phyloP scores from a whole-genome alignment of 164 flowering plant species.

The Malania oleifera region DNA sequence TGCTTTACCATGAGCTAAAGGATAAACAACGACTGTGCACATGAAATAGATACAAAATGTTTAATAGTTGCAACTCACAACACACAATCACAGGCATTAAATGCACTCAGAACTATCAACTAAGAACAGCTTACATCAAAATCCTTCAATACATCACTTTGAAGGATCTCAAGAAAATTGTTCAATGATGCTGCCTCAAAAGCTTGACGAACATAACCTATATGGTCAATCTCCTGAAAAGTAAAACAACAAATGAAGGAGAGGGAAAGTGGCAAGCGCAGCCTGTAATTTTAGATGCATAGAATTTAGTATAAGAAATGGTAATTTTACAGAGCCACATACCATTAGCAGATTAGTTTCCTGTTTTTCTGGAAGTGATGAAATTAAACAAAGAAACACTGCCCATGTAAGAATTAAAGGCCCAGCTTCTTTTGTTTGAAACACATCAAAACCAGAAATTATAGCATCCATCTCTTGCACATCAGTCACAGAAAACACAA shows the following conservation, averaged over 20 bases:
- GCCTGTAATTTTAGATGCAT: background rate
- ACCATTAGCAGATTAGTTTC: conserved; percentile 51
- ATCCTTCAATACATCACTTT: conserved; percentile 51
- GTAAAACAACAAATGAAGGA: background rate
- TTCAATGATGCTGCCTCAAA: conserved; percentile 64
- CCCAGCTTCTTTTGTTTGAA: conserved; percentile 66
- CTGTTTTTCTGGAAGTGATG: conserved; percentile 71
- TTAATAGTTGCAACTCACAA: conserved; percentile 3
- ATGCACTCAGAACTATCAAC: background rate
- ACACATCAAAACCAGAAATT: conserved; percentile 48
- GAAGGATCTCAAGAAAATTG: conserved; percentile 61
- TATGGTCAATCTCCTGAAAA: conserved; percentile 83
- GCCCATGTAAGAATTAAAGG: conserved; percentile 89
- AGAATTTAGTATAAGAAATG: background rate
- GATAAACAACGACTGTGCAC: background rate
- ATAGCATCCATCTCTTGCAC: conserved; percentile 78
- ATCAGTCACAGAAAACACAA: conserved; percentile 48
- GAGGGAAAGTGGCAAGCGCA: no score
- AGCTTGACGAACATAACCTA: conserved; percentile 83
- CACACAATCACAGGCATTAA: background rate
- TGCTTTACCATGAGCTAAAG: background rate
- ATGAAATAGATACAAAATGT: background rate
- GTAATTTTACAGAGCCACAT: conserved; percentile 11
- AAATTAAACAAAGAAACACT: conserved; percentile 67
- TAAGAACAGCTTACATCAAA: conserved; percentile 64